Evolutionary conservation across 2,329 filamentous ascomycete genomes (phyloP).

Genomic region (Claviceps sorghi): DNA sequence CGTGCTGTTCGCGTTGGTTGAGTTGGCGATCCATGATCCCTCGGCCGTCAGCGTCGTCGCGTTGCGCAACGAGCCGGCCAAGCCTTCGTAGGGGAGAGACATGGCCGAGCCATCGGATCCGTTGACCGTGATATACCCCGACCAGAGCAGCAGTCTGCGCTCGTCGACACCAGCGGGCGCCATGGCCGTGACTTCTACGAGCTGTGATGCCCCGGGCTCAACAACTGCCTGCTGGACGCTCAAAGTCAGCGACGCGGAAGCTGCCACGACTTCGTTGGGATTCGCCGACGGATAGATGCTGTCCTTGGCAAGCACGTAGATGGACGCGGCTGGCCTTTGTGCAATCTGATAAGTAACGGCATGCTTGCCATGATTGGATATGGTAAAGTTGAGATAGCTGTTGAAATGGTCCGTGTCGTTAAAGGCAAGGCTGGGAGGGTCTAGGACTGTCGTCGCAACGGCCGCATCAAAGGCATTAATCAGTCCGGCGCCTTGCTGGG

Average conservation of each 20-base stretch:
- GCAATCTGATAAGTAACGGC: slow-evolving; percentile 35
- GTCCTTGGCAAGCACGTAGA: slow-evolving; percentile 27
- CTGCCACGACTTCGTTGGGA: slow-evolving; percentile 24
- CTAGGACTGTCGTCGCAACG: slow-evolving; percentile 33
- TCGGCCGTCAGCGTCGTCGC: neutral
- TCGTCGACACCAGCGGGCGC: slow-evolving; percentile 25
- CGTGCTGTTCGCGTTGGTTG: neutral
- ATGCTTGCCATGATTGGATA: slow-evolving; percentile 35
- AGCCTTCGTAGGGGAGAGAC: slow-evolving; percentile 24
- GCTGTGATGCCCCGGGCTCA: neutral
- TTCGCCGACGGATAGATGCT: slow-evolving; percentile 21
- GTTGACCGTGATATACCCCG: slow-evolving; percentile 26
- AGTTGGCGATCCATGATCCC: neutral
- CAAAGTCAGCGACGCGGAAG: slow-evolving; percentile 18
- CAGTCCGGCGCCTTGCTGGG: slow-evolving; percentile 35
- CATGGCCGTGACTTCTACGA: slow-evolving; percentile 8
- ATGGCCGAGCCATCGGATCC: slow-evolving; percentile 20
- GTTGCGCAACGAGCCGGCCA: slow-evolving; percentile 13
- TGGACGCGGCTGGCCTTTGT: slow-evolving; percentile 31
- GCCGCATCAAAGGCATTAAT: slow-evolving; percentile 39
- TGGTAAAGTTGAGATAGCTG: slow-evolving; percentile 29
- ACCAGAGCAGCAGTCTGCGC: slow-evolving; percentile 24
- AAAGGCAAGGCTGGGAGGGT: slow-evolving; percentile 38
- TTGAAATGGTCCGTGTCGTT: slow-evolving; percentile 33
- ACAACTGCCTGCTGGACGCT: neutral